phyloP scores from a whole-genome alignment of 768 basidiomycete species.

The Trametes meyenii region DNA sequence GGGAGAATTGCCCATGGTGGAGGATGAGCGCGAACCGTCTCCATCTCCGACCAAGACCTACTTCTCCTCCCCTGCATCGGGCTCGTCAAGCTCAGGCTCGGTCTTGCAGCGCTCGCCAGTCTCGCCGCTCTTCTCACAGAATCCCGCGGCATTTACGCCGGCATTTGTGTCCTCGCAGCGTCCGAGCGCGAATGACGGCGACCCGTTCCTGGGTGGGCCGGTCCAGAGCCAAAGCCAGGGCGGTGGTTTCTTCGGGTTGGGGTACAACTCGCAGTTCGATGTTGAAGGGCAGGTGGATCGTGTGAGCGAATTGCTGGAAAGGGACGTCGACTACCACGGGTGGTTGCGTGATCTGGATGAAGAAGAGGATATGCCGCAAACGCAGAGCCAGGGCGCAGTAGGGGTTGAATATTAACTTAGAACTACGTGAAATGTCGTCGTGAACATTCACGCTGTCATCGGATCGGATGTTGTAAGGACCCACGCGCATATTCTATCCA shows the following conservation, averaged over 20 bases:
- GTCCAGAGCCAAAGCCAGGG: slow-evolving; percentile 5
- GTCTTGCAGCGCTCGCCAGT: slow-evolving; percentile 38
- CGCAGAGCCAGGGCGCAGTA: slow-evolving; percentile 19
- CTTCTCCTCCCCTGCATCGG: slow-evolving; percentile 42
- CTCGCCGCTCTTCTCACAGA: slow-evolving; percentile 39
- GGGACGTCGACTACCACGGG: slow-evolving; percentile 58
- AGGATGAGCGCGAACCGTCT: slow-evolving; percentile 12
- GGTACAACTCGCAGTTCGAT: slow-evolving; percentile 62
- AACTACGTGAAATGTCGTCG: background rate
- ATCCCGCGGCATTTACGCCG: slow-evolving; percentile 40
- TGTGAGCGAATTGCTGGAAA: slow-evolving; percentile 57
- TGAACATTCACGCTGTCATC: background rate
- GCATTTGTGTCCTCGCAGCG: slow-evolving; percentile 41
- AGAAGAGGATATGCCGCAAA: slow-evolving; percentile 18
- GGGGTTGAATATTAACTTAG: slow-evolving; percentile 1
- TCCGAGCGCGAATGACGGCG: slow-evolving; percentile 21
- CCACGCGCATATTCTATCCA: background rate
- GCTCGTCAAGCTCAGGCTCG: slow-evolving; percentile 28
- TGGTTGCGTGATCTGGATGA: slow-evolving; percentile 51
- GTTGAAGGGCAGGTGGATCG: slow-evolving; percentile 55
- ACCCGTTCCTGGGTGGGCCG: slow-evolving; percentile 7
- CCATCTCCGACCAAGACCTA: slow-evolving; percentile 40
- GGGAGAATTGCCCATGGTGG: slow-evolving; percentile 14
- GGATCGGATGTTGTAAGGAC: background rate
- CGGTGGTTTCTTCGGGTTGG: slow-evolving; percentile 40